Base-by-base conservation (phyloP, 441 rosid species). In the Adansonia rubrostipa region DNA sequence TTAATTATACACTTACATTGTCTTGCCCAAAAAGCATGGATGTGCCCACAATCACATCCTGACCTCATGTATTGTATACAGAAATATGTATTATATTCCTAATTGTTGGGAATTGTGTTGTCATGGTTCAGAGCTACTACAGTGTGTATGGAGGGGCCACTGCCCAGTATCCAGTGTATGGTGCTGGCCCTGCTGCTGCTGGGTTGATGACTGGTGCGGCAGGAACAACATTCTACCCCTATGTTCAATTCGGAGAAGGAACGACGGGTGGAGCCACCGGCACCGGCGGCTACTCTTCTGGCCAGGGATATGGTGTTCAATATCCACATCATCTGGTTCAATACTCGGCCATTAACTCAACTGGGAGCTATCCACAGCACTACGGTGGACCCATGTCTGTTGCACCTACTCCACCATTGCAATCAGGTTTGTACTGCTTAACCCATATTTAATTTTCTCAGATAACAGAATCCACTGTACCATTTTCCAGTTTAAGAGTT, bases 251-350 rank as follows among this genome's bases (percentile, higher is more conserved):
- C 53, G 91, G 95, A 24, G 97, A 92, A 80, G 97, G 91, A n/a
- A 88, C 80, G 24, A 92, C 81, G 14, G 93, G 92, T 64, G 91
- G 87, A 5, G 85, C 84, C 63, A 81, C 89, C 20, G 87, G 87
- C 40, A 81, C 90, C 13, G 87, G 87, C 44, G 33, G 33, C 33
- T 92, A 89, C 79, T 78, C 88, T 20, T 90, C 96, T 6, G 86
- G 86, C 58, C 93, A 91, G 79, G 87, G 83, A 67, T 88, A 86
- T 33, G 86, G 89, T 17, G 73, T 88, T 58, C 96, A 93, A 79
- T 93, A 90, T 75, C 96, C 97, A 6, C 93, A 90, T 77, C 93
- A 90, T 81, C 74, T 90, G 71, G 89, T 89, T 79, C 99, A 87
- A 72, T 93, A 93, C 82, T 85, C 96, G 33, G 33, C 33, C 33